Evolutionary conservation across 495 filamentous ascomycete genomes (phyloP).

Genomic region (Tuber brumale): DNA sequence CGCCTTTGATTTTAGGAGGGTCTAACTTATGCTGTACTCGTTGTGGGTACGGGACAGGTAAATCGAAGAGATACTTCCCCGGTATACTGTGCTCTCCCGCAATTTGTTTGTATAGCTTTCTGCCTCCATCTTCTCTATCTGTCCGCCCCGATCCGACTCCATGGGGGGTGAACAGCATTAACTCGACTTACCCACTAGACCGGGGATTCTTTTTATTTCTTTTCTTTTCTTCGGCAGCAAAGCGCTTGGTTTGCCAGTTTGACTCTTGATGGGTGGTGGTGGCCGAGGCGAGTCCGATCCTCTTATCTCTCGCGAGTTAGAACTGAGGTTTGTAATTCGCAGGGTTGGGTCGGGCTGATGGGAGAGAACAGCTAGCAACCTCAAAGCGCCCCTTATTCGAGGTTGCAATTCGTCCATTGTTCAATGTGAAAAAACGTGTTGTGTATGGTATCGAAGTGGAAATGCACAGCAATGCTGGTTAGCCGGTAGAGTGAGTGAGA

Average conservation of each 20-base stretch:
- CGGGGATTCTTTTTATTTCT: neutral
- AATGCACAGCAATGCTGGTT: neutral
- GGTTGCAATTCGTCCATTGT: conserved; percentile 2
- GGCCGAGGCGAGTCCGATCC: neutral
- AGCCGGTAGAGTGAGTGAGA: neutral
- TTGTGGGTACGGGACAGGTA: neutral
- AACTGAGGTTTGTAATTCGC: neutral
- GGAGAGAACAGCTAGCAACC: neutral
- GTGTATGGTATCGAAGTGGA: neutral
- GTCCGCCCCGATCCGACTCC: neutral
- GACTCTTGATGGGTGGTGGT: neutral
- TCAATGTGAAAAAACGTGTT: neutral
- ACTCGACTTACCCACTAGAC: neutral
- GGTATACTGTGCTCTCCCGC: conserved; percentile 1
- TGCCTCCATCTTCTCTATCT: neutral
- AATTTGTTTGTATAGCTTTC: neutral
- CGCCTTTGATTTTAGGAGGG: neutral
- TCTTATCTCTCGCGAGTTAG: neutral
- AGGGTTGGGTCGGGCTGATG: neutral
- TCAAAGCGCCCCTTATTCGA: neutral
- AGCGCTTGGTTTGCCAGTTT: neutral
- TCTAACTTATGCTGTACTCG: neutral
- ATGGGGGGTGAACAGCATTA: neutral
- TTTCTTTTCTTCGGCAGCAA: neutral
- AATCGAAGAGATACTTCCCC: neutral